Percentiles rank a stretch among this genome's conserved stretches.
Conservation (phyloP, 1,284 basidiomycete genomes). For the Pseudozyma hubeiensis region DNA sequence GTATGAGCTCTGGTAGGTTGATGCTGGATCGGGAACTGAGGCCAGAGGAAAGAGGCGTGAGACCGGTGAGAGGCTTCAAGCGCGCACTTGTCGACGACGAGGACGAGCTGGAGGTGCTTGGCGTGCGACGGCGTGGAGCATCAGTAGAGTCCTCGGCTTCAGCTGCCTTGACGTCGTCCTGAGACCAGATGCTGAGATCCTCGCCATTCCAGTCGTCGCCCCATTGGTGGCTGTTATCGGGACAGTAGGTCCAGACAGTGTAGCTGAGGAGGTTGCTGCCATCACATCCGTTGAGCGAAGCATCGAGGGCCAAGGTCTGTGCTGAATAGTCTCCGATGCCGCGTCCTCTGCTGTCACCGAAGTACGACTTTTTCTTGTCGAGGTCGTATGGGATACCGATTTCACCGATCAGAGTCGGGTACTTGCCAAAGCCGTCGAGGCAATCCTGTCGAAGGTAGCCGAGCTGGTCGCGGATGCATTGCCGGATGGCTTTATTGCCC, state of each 20-base stretch:
- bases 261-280: slow-evolving; percentile 84
- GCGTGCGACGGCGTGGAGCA: not conserved
- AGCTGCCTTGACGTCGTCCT: slow-evolving; percentile 75
- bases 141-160: slow-evolving; percentile 11
- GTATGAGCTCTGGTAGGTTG: slow-evolving; percentile 23
- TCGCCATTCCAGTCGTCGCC: slow-evolving; percentile 97
- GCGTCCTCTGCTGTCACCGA: slow-evolving; percentile 53
- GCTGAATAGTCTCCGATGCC: slow-evolving; percentile 75
- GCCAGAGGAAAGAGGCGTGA: slow-evolving; percentile 13
- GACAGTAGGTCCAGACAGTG: slow-evolving; percentile 91
- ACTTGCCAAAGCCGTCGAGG: slow-evolving; percentile 73
- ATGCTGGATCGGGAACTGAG: slow-evolving; percentile 19
- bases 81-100: slow-evolving; percentile 1
- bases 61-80: slow-evolving; percentile 14
- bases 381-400: slow-evolving; percentile 94
- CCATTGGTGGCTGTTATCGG: slow-evolving; percentile 81
- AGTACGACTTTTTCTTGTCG: slow-evolving; percentile 83
- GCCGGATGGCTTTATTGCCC: slow-evolving; percentile 84
- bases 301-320: slow-evolving; percentile 89
- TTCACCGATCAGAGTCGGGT: slow-evolving; percentile 93
- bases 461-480: slow-evolving; percentile 85
- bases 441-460: slow-evolving; percentile 81
- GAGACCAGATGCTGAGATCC: slow-evolving; percentile 86
- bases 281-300: slow-evolving; percentile 88
- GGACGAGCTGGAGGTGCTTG: slow-evolving; percentile 11